Evolutionary conservation across 1,284 basidiomycete genomes (phyloP), one percentile per base, ranked within the genome.

Genomic region (Boletellus deceptivus): DNA sequence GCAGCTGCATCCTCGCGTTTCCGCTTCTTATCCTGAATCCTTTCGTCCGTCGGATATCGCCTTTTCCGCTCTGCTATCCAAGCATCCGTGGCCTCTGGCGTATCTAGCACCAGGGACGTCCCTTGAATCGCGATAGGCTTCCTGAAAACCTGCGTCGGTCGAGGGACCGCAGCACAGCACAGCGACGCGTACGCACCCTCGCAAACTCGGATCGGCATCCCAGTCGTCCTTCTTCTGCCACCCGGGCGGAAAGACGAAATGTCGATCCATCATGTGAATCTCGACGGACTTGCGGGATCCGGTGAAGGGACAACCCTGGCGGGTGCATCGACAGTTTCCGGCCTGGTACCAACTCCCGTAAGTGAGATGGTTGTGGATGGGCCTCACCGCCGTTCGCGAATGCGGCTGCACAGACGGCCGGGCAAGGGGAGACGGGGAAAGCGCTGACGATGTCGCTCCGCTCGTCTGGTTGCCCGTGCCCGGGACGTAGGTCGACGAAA

Each of bases 1-100:
- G 84, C 84, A 33, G 83, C 71, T 5, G 92, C 91, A 55, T 93
- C 90, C 50, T 85, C 79, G 31, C 76, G 71, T 67, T 81, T 91
- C 63, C 76, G 76, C 68, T 79, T 86, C 76, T 92, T 94, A 45
- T 95, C 90, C 52, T 81, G 80, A 1, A 91, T 76, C 17, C 83
- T 79, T 43, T 75, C 64, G 14, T 76, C 68, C 14, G 84, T 89
- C 3, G 94, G 94, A 76, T 88, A 98, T 17, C 88, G 82, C 55
- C 82, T 83, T 70, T 82, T 92, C 41, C 94, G 83, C 61, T 97
- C 93, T 27, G 80, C 84, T 48, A 95, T 82, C 94, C 94, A 98
- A 36, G 79, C 80, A 11, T 82, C 82, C 51, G 97, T 76, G 14
- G 85, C 82, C 64, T 93, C 93, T 7, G 88, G 89, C 1, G 89